phyloP scores from a whole-genome alignment of 441 rosid species.

The Populus hybrid region DNA sequence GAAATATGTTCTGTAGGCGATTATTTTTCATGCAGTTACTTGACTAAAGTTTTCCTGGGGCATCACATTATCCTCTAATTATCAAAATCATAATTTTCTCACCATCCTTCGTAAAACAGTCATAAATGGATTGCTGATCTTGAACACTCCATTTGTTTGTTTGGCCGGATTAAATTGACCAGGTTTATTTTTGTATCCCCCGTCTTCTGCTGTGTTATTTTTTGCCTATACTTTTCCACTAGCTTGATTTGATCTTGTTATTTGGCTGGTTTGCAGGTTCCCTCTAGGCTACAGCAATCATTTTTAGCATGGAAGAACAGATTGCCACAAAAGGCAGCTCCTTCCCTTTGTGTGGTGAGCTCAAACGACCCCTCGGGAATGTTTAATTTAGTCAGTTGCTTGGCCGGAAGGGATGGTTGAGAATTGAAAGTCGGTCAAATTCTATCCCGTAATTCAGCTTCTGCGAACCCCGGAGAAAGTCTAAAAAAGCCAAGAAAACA shows the following conservation, averaged over 20 bases:
- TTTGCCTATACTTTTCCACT: background rate
- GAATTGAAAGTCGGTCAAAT: constrained; percentile 35
- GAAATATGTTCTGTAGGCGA: background rate
- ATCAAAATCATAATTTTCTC: background rate
- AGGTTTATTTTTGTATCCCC: background rate
- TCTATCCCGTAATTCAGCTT: constrained; percentile 26
- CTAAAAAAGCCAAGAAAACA: constrained; percentile 20
- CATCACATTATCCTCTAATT: background rate
- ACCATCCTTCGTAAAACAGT: background rate
- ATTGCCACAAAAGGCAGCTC: constrained; percentile 25
- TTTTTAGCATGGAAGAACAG: constrained; percentile 46
- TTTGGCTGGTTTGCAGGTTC: constrained; percentile 43
- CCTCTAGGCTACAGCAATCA: constrained; percentile 46
- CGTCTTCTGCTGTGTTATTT: background rate
- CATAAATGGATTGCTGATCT: background rate
- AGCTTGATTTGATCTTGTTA: background rate
- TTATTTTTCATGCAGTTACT: background rate
- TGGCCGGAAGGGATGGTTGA: constrained; percentile 31
- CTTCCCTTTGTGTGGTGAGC: constrained; percentile 18
- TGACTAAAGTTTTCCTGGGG: background rate
- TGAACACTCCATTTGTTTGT: background rate
- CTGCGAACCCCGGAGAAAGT: constrained; percentile 12
- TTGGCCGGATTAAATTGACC: background rate
- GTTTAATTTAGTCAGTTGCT: constrained; percentile 33
- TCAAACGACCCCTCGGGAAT: constrained; percentile 11